Evolutionary conservation across 208 protist genomes (phyloP), one percentile per base, ranked within the genome.

Genomic region (Phytomonas sp.): DNA sequence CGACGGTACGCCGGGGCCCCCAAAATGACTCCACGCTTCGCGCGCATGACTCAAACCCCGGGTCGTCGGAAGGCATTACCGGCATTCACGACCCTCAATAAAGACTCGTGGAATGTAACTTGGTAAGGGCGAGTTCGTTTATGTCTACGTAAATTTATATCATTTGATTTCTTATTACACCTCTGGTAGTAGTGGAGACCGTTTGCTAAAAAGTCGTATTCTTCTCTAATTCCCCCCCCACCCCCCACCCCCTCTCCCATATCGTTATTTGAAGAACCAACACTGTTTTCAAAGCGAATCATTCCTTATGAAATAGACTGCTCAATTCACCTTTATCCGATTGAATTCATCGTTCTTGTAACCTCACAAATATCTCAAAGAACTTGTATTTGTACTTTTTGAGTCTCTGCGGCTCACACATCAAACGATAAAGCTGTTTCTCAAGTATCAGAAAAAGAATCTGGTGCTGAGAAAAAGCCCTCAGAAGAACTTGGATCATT

Each of bases 31-130:
- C 73, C 81, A 9, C 78, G 82, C 60, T 66, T 90, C 46, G 66
- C 46, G 34, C 87, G 84, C 30, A 79, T 67, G n/a, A 76, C 72
- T 17, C 46, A 29, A 37, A 43, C 30, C 67, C 66, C 2, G 9
- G 56, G 33, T 60, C 68, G 65, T 53, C 32, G 20, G 65, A 56
- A 59, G 28, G 17, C 67, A 37, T 78, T 80, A 26, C 80, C 82
- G 23, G 72, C 74, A 23, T 95, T 93, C 70, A 73, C 79, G 53
- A 83, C 82, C 0, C 82, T 93, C 60, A 84, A 84, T 73, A 87
- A 82, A 68, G 83, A 90, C 66, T 77, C 87, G 31, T 95, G 89
- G 89, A 95, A 95, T 70, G 88, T 95, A n/a, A 87, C 80, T 3
- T 95, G 89, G 89, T 95, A 70, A 29, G 26, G 36, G n/a, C 33